Conservation (phyloP, 1,284 basidiomycete species). For the Tremellales sp. region DNA sequence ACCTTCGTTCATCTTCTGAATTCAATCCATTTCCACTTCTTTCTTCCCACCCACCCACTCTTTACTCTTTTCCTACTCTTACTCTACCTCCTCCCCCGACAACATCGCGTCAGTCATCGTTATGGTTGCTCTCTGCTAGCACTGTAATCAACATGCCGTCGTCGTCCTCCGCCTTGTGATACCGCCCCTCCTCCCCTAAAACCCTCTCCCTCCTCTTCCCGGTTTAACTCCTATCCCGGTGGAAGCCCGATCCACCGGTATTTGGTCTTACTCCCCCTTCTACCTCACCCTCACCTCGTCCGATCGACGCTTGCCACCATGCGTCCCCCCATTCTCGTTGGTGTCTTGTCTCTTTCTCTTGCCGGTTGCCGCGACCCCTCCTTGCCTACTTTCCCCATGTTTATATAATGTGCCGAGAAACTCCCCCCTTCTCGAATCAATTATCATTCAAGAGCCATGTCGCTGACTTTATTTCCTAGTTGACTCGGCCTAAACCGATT, state of each 20-base stretch:
- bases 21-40: too few relatives aligned
- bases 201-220: neutral
- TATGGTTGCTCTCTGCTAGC: neutral
- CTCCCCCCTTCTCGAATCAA: neutral
- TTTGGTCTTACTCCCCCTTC: neutral
- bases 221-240: neutral
- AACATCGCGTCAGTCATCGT: neutral
- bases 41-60: too few relatives aligned
- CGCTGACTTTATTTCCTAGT: neutral
- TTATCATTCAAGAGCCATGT: neutral
- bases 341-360: neutral
- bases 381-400: neutral
- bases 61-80: too few relatives aligned
- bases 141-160: neutral
- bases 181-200: neutral
- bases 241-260: neutral
- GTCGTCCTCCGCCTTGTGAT: too few relatives aligned
- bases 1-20: too few relatives aligned
- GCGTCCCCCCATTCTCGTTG: neutral
- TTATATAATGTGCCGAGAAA: neutral
- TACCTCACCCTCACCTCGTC: neutral
- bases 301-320: neutral
- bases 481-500: slow-evolving; percentile 1
- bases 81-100: neutral
- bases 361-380: neutral